These are phyloP conservation scores for Diplocarpon mali DNA, from an alignment of 2,329 filamentous ascomycete species.

Conservation along the genomic window DNA sequence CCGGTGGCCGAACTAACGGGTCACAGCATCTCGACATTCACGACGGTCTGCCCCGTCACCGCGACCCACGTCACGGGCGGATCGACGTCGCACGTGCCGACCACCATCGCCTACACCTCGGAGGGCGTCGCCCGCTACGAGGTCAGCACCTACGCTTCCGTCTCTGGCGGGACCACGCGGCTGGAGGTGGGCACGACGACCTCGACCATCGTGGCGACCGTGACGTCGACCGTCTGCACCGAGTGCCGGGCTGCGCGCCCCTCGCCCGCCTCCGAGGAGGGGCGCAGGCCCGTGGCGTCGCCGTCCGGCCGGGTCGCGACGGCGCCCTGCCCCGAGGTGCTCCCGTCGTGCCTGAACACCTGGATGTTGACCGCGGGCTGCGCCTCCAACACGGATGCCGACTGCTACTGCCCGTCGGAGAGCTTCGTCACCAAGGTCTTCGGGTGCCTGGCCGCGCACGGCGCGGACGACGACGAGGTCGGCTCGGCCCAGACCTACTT, in stretches of 20 bases:
- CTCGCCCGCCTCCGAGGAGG: conserved; percentile 22
- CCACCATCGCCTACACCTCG: conserved; percentile 18
- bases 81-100: conserved; percentile 22
- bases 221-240: conserved; percentile 25
- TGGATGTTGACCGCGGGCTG: conserved; percentile 69
- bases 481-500: conserved; percentile 69
- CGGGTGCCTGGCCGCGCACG: conserved; percentile 70
- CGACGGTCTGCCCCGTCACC: conserved; percentile 26
- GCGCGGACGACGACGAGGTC: conserved; percentile 53
- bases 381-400: conserved; percentile 69
- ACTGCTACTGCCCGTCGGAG: conserved; percentile 77
- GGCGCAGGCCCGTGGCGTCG: conserved; percentile 7
- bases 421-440: conserved; percentile 72
- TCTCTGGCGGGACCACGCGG: conserved; percentile 14
- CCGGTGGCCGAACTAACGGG: not conserved
- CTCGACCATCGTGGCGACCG: conserved; percentile 28
- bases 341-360: conserved; percentile 86
- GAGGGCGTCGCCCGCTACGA: conserved; percentile 22
- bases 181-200: conserved; percentile 16
- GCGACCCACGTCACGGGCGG: conserved; percentile 13
- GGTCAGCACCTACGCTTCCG: conserved; percentile 18
- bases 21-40: conserved; percentile 15
- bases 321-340: conserved; percentile 45
- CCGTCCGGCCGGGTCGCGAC: conserved; percentile 31
- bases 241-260: conserved; percentile 17